phyloP scores from a whole-genome alignment of 169 alveolate species.

The Cytauxzoon felis region DNA sequence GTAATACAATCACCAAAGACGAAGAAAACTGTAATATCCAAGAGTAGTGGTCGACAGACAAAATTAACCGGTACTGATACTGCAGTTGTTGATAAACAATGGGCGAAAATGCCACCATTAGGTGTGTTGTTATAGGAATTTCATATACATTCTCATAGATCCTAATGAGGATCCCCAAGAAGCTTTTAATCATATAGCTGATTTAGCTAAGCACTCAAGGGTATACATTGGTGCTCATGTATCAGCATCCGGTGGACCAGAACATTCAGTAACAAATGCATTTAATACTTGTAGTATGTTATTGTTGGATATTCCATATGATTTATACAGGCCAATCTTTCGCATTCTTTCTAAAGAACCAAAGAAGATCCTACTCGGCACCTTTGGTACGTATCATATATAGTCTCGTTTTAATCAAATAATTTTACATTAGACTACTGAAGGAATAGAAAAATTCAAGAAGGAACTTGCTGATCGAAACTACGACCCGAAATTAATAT shows the following conservation, averaged over 20 bases:
- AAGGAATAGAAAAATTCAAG: conserved; percentile 67
- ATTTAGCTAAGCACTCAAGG: conserved; percentile 42
- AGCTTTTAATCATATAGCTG: conserved; percentile 31
- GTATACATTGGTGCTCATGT: conserved; percentile 85
- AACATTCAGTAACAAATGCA: conserved; percentile 75
- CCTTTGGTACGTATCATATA: conserved; percentile 62
- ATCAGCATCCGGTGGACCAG: conserved; percentile 87
- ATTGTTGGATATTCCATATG: not conserved
- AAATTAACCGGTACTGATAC: conserved; percentile 10
- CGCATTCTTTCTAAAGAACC: conserved; percentile 83
- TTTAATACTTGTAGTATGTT: conserved; percentile 72
- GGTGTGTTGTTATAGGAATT: conserved; percentile 5
- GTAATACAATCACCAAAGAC: not conserved
- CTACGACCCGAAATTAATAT: conserved; percentile 67
- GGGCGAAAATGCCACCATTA: conserved; percentile 45
- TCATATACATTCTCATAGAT: conserved; percentile 12
- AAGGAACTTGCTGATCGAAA: conserved; percentile 56
- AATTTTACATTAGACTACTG: conserved; percentile 31
- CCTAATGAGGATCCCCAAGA: conserved; percentile 46
- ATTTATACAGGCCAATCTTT: conserved; percentile 75
- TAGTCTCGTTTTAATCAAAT: not conserved
- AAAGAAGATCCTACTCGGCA: conserved; percentile 84
- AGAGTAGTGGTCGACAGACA: conserved; percentile 27
- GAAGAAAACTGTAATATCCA: conserved; percentile 27
- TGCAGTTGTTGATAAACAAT: conserved; percentile 12